A percentile compares a stretch with the other conserved stretches of the same genome.
Evolutionary conservation across 2,329 filamentous ascomycete genomes (phyloP).

Genomic region (Tolypocladium pustulatum): DNA sequence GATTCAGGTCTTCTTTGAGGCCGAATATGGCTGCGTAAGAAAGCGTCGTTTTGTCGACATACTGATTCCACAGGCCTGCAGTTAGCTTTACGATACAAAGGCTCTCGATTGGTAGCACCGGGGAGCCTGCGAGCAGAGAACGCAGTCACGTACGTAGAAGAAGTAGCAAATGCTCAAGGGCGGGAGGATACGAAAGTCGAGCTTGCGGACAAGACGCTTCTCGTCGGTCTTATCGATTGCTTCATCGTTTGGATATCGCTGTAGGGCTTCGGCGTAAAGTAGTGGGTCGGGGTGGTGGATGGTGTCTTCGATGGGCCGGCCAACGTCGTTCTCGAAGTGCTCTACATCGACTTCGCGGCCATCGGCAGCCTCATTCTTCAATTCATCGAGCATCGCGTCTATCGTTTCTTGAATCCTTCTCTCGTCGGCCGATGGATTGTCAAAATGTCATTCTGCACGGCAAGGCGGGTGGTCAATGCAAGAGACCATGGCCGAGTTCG

Average conservation of each 20-base stretch:
- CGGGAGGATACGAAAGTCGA: conserved; percentile 26
- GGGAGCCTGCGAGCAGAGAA: neutral
- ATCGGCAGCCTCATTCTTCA: neutral
- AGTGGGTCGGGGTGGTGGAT: conserved; percentile 14
- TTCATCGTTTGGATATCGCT: conserved; percentile 24
- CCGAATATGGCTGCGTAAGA: conserved; percentile 57
- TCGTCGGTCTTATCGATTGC: conserved; percentile 23
- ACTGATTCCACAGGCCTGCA: conserved; percentile 5
- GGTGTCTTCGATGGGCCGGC: conserved; percentile 4
- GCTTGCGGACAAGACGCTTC: conserved; percentile 21
- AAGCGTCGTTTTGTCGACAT: conserved; percentile 38
- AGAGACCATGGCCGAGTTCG: neutral
- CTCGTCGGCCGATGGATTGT: neutral
- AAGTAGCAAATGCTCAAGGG: conserved; percentile 29
- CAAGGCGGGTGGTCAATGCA: too few species aligned
- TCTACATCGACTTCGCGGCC: conserved; percentile 6
- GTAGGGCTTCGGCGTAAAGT: conserved; percentile 24
- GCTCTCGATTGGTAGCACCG: neutral
- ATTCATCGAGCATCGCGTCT: neutral
- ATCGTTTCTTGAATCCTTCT: too few species aligned
- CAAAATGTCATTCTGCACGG: neutral
- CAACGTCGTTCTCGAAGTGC: conserved; percentile 9
- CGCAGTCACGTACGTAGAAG: conserved; percentile 18
- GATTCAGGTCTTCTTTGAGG: conserved; percentile 44
- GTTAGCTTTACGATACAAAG: neutral